Evolutionary conservation across 345 rosid genomes (phyloP).

Genomic region (Heritiera fomes): DNA sequence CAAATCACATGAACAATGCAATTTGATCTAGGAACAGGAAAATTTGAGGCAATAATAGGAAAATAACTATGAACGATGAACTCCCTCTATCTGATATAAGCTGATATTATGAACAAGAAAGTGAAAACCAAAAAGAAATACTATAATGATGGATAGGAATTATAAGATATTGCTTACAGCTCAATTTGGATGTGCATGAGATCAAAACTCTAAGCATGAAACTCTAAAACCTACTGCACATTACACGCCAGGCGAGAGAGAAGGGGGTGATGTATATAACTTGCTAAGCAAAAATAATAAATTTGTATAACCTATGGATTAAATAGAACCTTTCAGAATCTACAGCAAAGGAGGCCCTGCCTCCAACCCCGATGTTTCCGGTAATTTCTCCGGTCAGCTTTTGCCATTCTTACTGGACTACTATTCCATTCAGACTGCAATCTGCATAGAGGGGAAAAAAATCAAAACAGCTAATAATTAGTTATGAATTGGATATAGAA

Average conservation of each 20-base stretch:
- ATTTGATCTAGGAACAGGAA: background rate
- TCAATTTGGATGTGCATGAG: conserved; percentile 15
- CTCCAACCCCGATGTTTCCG: conserved; percentile 66
- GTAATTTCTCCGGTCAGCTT: conserved; percentile 55
- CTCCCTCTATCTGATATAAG: background rate
- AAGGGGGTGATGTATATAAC: conserved; percentile 13
- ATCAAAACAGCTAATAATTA: background rate
- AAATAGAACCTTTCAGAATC: conserved; percentile 58
- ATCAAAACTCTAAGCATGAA: conserved; percentile 29
- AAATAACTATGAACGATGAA: background rate
- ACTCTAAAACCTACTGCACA: conserved; percentile 28
- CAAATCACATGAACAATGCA: too few species aligned
- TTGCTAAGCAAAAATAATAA: conserved; percentile 18
- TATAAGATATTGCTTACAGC: conserved; percentile 14
- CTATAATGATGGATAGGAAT: background rate
- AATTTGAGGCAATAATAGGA: background rate
- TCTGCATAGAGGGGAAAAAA: conserved; percentile 38
- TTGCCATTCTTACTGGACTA: conserved; percentile 89
- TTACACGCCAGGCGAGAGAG: conserved; percentile 24
- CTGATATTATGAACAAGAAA: background rate
- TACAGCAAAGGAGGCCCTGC: conserved; percentile 74
- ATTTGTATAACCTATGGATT: conserved; percentile 36
- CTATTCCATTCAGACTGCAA: conserved; percentile 88
- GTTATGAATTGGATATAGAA: background rate
- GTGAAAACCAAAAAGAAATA: background rate